These are phyloP conservation scores for Amborella trichopoda DNA, from an alignment of 164 flowering plant species.

Conservation along the genomic window DNA sequence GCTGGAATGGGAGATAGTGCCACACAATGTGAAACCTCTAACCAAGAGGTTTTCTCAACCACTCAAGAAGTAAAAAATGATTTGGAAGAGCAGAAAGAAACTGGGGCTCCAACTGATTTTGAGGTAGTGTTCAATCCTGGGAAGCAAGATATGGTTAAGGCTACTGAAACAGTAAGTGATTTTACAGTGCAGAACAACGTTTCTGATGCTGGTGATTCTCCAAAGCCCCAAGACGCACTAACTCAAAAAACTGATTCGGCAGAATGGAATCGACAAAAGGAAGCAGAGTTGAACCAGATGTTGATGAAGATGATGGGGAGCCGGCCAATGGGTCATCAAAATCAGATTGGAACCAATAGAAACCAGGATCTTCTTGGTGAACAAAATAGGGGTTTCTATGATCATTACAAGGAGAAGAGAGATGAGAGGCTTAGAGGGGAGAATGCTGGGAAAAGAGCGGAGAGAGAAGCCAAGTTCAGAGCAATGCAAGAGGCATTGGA, in stretches of 20 bases:
- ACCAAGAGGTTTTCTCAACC: constrained; percentile 22
- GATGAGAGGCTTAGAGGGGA: constrained; percentile 54
- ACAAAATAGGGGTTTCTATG: constrained; percentile 41
- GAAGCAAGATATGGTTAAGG: constrained; percentile 6
- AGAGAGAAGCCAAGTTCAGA: constrained; percentile 45
- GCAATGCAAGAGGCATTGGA: constrained; percentile 38
- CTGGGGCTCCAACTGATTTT: neutral
- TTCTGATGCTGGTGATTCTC: too few relatives aligned
- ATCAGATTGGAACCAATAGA: constrained; percentile 9
- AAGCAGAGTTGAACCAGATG: constrained; percentile 67
- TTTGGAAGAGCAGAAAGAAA: constrained; percentile 9
- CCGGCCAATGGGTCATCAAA: constrained; percentile 26
- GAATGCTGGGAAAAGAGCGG: constrained; percentile 38
- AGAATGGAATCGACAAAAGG: constrained; percentile 71
- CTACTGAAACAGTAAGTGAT: constrained; percentile 6
- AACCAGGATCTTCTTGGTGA: constrained; percentile 24
- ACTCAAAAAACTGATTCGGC: constrained; percentile 26
- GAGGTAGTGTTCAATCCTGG: neutral
- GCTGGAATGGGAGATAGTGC: constrained; percentile 51
- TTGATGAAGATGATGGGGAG: constrained; percentile 48
- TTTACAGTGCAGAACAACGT: too few relatives aligned
- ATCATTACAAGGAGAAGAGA: constrained; percentile 57
- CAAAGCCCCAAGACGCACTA: constrained; percentile 18
- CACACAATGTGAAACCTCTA: constrained; percentile 21
- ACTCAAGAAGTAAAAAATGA: neutral